Base-by-base conservation (phyloP, 2,329 filamentous ascomycete species). In the Pseudogymnoascus sp. region DNA sequence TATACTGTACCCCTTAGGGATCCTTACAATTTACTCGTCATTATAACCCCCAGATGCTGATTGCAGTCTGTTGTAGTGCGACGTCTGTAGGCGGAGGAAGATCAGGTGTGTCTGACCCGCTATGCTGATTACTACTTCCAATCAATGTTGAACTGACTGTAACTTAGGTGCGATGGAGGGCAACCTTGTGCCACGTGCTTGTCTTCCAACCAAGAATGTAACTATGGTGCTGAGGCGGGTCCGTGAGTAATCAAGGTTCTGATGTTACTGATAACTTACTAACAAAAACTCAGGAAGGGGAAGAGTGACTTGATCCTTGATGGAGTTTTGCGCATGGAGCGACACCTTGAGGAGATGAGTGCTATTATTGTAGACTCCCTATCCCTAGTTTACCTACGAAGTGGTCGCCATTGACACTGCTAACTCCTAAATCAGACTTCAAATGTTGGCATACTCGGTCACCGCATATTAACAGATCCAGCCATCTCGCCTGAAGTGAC, bases 271-370 rank as follows among this genome's bases (percentile, higher is more conserved):
- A 35, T 29, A 72, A 76, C 68, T 76, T 76, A 70, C 69, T 49
- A 37, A 38, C 26, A 31, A 7, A 60, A 39, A 52, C 3, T 1
- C 33, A 80, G 76, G 52, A 74, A 79, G 63, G 78, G 78, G 31
- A 82, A 82, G 67, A 80, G 76, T 45, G 80, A 82, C 63, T 70
- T 81, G 55, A 81, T 82, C 21, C 74, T 82, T 2, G 79, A 81
- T 63, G 78, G 79, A 4, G 78, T 80, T 2, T 67, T 81, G 1
- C 73, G 80, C 12, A 75, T 81, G 19, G 80, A 82, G 65, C 75
- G 72, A 60, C 72, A 77, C 10, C 72, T 82, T 4, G 74, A 78
- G 19, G 76, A 80, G 63, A 73, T 81, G 64, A 77, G 76, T 60
- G 69, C 74, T 21, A 73, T 70, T 21, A 69, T 80, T 61, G 76